Conservation (phyloP, 208 protist species). For the Endotrypanum monterogeii region DNA sequence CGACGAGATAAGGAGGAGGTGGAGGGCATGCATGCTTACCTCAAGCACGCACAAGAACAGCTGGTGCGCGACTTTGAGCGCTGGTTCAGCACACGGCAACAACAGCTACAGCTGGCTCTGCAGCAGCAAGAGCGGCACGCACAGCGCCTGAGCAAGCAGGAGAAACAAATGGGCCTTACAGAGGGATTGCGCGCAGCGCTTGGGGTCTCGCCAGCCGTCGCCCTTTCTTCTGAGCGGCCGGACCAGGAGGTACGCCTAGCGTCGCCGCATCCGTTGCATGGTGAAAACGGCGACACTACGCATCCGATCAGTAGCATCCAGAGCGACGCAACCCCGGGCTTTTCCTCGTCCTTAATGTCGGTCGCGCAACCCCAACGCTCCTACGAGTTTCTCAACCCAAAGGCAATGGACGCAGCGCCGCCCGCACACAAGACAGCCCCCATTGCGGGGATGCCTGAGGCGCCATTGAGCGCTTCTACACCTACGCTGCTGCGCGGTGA, state of each 20-base stretch:
- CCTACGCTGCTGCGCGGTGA: neutral
- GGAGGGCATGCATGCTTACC: slow-evolving; percentile 85
- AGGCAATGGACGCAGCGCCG: neutral
- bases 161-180: slow-evolving; percentile 2
- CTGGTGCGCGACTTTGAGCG: slow-evolving; percentile 85
- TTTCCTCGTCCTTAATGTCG: neutral
- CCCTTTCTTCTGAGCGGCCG: neutral
- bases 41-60: slow-evolving; percentile 86
- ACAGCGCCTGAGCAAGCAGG: neutral
- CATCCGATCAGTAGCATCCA: neutral
- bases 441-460: neutral
- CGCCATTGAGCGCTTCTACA: neutral
- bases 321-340: neutral
- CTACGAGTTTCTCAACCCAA: neutral
- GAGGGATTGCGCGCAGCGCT: slow-evolving; percentile 10
- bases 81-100: slow-evolving; percentile 76
- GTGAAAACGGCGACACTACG: neutral
- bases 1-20: slow-evolving; percentile 79
- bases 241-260: no score
- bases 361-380: neutral
- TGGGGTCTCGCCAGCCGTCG: neutral
- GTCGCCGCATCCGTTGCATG: neutral
- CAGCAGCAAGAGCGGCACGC: slow-evolving; percentile 26
- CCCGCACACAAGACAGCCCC: neutral
- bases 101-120: slow-evolving; percentile 60